Evolutionary conservation across 2,329 filamentous ascomycete genomes (phyloP).

Genomic region (Xylariales sp.): DNA sequence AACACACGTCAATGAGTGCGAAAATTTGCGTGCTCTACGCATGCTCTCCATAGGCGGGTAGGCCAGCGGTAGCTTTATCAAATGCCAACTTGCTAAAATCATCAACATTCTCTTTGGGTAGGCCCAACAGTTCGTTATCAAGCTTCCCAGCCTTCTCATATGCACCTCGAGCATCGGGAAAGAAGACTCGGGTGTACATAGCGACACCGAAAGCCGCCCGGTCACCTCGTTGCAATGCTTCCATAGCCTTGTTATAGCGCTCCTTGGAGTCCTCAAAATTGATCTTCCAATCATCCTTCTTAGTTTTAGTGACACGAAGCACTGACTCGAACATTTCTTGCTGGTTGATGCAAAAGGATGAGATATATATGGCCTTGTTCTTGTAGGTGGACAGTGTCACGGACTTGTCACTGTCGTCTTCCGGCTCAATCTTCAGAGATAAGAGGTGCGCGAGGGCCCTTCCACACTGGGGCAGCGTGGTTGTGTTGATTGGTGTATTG

Average conservation of each 20-base stretch:
- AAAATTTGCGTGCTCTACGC: too few species aligned
- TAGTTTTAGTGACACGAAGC: constrained; percentile 52
- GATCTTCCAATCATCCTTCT: constrained; percentile 60
- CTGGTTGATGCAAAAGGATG: constrained; percentile 56
- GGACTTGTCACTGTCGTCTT: constrained; percentile 20
- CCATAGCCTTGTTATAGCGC: background rate
- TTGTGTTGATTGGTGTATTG: constrained; percentile 46
- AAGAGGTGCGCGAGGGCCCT: constrained; percentile 47
- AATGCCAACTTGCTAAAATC: constrained; percentile 1
- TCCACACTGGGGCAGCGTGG: constrained; percentile 28
- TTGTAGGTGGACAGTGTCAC: constrained; percentile 37
- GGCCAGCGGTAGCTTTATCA: too few species aligned
- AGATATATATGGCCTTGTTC: constrained; percentile 46
- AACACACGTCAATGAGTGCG: too few species aligned
- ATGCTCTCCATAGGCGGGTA: too few species aligned
- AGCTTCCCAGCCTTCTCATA: background rate
- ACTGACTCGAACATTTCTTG: constrained; percentile 61
- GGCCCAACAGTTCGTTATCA: background rate
- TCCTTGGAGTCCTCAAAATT: constrained; percentile 2
- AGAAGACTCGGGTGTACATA: constrained; percentile 5
- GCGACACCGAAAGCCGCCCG: background rate
- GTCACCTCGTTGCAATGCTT: background rate
- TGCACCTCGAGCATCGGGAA: background rate
- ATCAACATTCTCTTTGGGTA: constrained; percentile 3
- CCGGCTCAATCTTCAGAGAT: constrained; percentile 38